Evolutionary conservation across 2,329 filamentous ascomycete species (phyloP).

Genomic region (Aspergillus sp.): DNA sequence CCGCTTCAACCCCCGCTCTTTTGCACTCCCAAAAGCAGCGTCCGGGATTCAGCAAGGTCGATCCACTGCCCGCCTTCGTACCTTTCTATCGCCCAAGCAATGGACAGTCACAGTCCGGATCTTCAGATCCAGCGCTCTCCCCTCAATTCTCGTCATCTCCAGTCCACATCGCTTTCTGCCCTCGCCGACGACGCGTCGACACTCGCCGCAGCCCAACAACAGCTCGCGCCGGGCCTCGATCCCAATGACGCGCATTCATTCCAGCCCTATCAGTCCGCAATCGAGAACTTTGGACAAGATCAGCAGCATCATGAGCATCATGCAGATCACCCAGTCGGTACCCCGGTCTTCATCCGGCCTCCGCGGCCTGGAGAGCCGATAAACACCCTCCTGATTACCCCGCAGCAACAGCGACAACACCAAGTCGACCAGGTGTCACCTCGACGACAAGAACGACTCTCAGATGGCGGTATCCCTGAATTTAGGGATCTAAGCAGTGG

Average conservation of each 20-base stretch:
- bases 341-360: constrained; percentile 7
- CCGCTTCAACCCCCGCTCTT: constrained; percentile 21
- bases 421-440: neutral
- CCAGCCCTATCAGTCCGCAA: constrained; percentile 18
- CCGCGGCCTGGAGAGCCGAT: constrained; percentile 12
- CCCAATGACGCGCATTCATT: constrained; percentile 20
- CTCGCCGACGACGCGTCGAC: constrained; percentile 19
- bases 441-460: constrained; percentile 1
- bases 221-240: constrained; percentile 6
- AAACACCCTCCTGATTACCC: constrained; percentile 8
- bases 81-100: constrained; percentile 6
- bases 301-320: constrained; percentile 13
- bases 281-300: constrained; percentile 14
- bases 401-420: constrained; percentile 3
- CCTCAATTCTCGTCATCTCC: constrained; percentile 12
- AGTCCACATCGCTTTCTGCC: constrained; percentile 14
- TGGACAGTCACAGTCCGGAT: constrained; percentile 18
- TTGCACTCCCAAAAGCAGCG: constrained; percentile 26
- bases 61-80: neutral
- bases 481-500: constrained; percentile 1
- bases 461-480: constrained; percentile 1
- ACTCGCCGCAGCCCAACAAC: constrained; percentile 10
- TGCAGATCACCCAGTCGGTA: constrained; percentile 5
- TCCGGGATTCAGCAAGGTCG: constrained; percentile 2
- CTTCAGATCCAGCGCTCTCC: constrained; percentile 11